Evolutionary conservation across 208 protist species (phyloP).

Genomic region (Crithidia mellificae): DNA sequence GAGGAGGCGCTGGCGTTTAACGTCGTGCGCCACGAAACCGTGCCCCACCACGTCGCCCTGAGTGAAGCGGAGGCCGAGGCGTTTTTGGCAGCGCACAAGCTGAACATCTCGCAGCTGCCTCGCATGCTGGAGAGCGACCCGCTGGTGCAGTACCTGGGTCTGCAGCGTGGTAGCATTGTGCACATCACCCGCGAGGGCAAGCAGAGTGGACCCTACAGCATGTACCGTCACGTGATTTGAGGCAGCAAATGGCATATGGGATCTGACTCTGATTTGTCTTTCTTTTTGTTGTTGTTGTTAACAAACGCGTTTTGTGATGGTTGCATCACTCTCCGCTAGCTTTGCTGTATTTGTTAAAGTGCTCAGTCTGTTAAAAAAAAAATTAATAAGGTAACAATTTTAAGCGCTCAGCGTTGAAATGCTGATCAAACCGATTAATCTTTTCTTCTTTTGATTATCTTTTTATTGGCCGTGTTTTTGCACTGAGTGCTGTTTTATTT

Average conservation of each 20-base stretch:
- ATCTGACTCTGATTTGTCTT: background rate
- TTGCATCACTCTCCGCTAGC: too few relatives aligned
- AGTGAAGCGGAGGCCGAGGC: slow-evolving; percentile 63
- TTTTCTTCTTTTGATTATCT: too few relatives aligned
- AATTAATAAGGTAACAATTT: too few relatives aligned
- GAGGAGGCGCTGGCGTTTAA: slow-evolving; percentile 95
- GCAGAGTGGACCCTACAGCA: slow-evolving; percentile 97
- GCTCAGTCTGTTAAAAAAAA: too few relatives aligned
- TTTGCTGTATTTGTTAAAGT: too few relatives aligned
- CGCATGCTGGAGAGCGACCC: slow-evolving; percentile 95
- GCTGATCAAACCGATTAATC: too few relatives aligned
- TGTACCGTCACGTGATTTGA: slow-evolving; percentile 96
- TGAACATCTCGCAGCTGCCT: slow-evolving; percentile 95
- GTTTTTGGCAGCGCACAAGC: slow-evolving; percentile 79
- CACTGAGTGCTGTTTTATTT: too few relatives aligned
- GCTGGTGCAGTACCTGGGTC: slow-evolving; percentile 94
- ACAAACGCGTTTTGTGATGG: too few relatives aligned
- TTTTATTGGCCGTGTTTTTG: too few relatives aligned
- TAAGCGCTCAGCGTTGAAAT: too few relatives aligned
- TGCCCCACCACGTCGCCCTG: slow-evolving; percentile 93
- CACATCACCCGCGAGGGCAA: slow-evolving; percentile 94
- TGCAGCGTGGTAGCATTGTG: slow-evolving; percentile 91
- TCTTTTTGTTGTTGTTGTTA: too few relatives aligned
- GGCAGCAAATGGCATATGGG: too few relatives aligned
- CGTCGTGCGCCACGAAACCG: slow-evolving; percentile 94